Base-by-base conservation (phyloP, 2,329 filamentous ascomycete genomes). In the Catunica adiposa region DNA sequence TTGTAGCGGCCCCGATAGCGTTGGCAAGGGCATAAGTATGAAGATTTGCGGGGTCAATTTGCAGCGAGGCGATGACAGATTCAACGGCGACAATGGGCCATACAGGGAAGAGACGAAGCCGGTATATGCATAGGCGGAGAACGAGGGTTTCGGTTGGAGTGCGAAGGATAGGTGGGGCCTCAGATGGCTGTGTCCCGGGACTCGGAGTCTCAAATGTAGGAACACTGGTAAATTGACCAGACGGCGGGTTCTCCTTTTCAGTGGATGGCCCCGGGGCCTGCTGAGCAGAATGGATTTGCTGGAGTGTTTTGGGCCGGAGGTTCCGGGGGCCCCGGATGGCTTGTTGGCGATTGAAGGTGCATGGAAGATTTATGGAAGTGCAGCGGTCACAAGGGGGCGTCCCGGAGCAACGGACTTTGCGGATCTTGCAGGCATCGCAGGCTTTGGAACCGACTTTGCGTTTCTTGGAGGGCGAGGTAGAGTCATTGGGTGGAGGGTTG, bases 401-500 rank as follows among this genome's bases (percentile, higher is more conserved):
- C 51, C 73, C 74, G 14, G 69, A 70, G 62, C 74, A 77, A 50
- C 70, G 69, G 58, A 76, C 71, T 64, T 77, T 77, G 55, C 74
- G 69, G 44, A 77, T 68, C 64, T 74, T 75, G 65, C 74, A 77
- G 20, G 69, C 72, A 59, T 76, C 73, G 62, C 73, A 76, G 9
- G 73, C 72, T 29, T 58, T 58, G 15, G 53, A 55, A 5, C 52
- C 52, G 37, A 58, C 29, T 31, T 55, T 58, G 26, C 56, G 56
- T 25, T 58, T 58, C 23, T 58, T 58, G n/a, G 52, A 1, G 11
- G n/a, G 40, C 2, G 40, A 44, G 40, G 40, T 14, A 22, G 9
- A 5, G 53, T 42, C 40, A 14, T 29, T 20, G 42, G 26, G 17
- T n/a, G 44, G 42, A 23, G 15, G 17, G 53, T 14, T 15, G 42